Conservation (phyloP, 805 yeast genomes). For the Yamadazyma philogaea region DNA sequence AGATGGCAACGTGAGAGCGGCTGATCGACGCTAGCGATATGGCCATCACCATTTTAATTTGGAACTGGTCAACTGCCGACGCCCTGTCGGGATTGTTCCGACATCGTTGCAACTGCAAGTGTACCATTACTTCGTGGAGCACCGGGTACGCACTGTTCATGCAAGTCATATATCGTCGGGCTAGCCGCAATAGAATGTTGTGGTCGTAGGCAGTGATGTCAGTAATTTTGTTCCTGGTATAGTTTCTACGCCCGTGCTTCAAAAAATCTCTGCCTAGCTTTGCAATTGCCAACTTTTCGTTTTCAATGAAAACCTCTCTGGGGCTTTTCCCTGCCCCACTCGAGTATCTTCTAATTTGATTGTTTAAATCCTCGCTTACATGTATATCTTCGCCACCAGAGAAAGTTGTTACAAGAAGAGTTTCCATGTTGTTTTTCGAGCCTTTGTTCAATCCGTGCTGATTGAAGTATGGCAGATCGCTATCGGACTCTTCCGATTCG, state of each 20-base stretch:
- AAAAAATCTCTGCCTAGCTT: slow-evolving; percentile 13
- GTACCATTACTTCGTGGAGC: slow-evolving; percentile 13
- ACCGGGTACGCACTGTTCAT: slow-evolving; percentile 16
- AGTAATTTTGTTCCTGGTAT: slow-evolving; percentile 8
- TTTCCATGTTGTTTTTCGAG: slow-evolving; percentile 5
- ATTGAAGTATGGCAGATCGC: slow-evolving; percentile 3
- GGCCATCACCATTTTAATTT: slow-evolving; percentile 14
- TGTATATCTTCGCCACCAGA: slow-evolving; percentile 1
- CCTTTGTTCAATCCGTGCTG: slow-evolving; percentile 2
- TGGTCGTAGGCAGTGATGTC: slow-evolving; percentile 14
- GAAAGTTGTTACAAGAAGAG: slow-evolving; percentile 6
- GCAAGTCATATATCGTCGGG: slow-evolving; percentile 12
- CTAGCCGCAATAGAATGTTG: slow-evolving; percentile 7
- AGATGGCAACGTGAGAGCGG: slow-evolving; percentile 13
- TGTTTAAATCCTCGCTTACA: slow-evolving; percentile 12
- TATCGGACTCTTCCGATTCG: neutral
- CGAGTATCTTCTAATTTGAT: slow-evolving; percentile 10
- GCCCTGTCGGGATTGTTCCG: slow-evolving; percentile 9
- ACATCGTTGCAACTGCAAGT: slow-evolving; percentile 10
- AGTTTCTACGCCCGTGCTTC: slow-evolving; percentile 11
- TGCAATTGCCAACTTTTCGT: slow-evolving; percentile 13
- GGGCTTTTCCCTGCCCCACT: slow-evolving; percentile 5
- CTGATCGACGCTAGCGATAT: slow-evolving; percentile 13
- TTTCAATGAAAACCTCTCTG: slow-evolving; percentile 12
- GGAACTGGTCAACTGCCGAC: slow-evolving; percentile 10